Conservation (phyloP, 176 grass and related monocot genomes). For the Tillandsia fasciculata region DNA sequence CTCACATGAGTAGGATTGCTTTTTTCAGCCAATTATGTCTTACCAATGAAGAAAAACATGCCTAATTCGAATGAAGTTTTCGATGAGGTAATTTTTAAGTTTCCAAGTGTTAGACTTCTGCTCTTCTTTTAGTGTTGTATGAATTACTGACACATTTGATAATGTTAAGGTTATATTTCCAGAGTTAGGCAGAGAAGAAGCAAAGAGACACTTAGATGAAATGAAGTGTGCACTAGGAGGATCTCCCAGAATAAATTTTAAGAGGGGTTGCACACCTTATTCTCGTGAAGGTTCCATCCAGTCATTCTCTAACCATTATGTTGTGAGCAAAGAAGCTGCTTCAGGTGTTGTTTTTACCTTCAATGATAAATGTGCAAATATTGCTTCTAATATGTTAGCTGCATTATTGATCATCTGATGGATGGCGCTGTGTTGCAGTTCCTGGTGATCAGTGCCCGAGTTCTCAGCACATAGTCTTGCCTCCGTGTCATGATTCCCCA, state of each 20-base stretch:
- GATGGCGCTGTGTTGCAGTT: not conserved
- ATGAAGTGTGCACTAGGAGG: constrained; percentile 17
- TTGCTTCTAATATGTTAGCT: not conserved
- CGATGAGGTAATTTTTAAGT: constrained; percentile 34
- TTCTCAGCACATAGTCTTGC: not conserved
- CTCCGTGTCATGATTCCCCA: not conserved
- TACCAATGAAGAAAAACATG: constrained; percentile 47
- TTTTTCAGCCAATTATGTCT: constrained; percentile 50
- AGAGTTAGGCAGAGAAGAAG: constrained; percentile 51
- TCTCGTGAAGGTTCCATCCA: constrained; percentile 4
- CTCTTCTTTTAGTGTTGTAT: not conserved
- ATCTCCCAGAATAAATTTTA: constrained; percentile 14
- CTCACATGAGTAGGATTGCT: constrained; percentile 5
- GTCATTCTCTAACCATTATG: not conserved
- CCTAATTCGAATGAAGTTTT: constrained; percentile 48
- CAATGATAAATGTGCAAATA: not conserved
- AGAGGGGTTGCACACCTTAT: constrained; percentile 1
- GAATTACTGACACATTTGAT: constrained; percentile 16
- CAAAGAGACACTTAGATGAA: constrained; percentile 36
- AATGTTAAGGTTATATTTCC: constrained; percentile 38
- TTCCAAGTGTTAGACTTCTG: not conserved
- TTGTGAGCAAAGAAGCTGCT: not conserved
- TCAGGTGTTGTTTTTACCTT: constrained; percentile 1
- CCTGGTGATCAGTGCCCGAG: not conserved
- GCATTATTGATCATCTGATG: not conserved